Evolutionary conservation across 106 monocot species (phyloP).

Genomic region (Narthecium ossifragum): DNA sequence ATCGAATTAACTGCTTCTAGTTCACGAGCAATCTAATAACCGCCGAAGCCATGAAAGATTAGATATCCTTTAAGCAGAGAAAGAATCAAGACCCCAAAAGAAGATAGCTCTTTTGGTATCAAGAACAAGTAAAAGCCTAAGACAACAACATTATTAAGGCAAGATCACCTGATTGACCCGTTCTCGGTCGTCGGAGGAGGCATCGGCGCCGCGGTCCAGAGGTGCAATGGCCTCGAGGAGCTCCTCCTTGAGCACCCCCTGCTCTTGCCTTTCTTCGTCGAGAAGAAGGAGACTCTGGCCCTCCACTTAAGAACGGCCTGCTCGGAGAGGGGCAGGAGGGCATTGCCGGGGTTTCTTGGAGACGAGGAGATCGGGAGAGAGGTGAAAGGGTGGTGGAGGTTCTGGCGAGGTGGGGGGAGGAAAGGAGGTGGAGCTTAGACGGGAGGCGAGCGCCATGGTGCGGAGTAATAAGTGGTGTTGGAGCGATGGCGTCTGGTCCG

Average conservation of each 20-base stretch:
- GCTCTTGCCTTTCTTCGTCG: constrained; percentile 47
- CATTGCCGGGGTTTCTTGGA: background rate
- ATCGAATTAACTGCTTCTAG: constrained; percentile 62
- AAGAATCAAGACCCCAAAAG: background rate
- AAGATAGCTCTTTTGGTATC: background rate
- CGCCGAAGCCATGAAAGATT: background rate
- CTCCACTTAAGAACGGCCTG: constrained; percentile 39
- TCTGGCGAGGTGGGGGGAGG: background rate
- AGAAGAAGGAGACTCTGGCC: constrained; percentile 64
- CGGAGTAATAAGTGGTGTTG: too few species aligned
- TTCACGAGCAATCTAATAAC: constrained; percentile 50
- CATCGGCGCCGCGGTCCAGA: constrained; percentile 85
- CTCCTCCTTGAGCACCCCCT: constrained; percentile 72
- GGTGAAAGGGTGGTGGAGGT: background rate
- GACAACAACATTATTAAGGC: too few species aligned
- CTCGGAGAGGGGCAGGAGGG: background rate
- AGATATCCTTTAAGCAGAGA: too few species aligned
- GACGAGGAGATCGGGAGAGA: background rate
- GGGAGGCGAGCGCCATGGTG: background rate
- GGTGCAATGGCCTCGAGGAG: constrained; percentile 72
- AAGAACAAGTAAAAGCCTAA: too few species aligned
- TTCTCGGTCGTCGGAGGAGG: constrained; percentile 58
- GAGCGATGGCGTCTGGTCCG: too few species aligned
- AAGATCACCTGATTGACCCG: constrained; percentile 50
- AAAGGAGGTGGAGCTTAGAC: background rate